Percentiles rank a stretch among this genome's conserved stretches.
Evolutionary conservation across 1,284 basidiomycete species (phyloP).

Genomic region (Pyrrhoderma noxium): DNA sequence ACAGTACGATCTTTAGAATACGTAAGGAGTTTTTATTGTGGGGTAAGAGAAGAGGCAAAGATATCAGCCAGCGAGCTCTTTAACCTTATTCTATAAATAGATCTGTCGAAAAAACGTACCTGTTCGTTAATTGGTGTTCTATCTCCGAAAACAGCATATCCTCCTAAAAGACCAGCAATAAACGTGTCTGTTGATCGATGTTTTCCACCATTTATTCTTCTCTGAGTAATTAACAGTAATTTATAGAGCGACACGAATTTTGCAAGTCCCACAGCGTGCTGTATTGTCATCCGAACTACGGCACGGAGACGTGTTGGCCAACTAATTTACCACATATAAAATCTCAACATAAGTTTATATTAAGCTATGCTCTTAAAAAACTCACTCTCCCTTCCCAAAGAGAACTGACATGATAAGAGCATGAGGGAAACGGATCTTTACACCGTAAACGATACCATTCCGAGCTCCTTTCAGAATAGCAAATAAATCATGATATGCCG

Average conservation of each 20-base stretch:
- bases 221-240: slow-evolving; percentile 74
- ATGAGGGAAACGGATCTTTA: slow-evolving; percentile 97
- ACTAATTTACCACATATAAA: slow-evolving; percentile 31
- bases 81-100: background rate
- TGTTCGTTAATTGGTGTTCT: slow-evolving; percentile 98
- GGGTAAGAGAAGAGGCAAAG: too few species aligned
- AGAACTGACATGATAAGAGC: slow-evolving; percentile 97
- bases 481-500: slow-evolving; percentile 83
- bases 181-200: slow-evolving; percentile 81
- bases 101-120: slow-evolving; percentile 39
- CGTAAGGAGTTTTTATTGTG: slow-evolving; percentile 18
- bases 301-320: slow-evolving; percentile 59
- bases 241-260: slow-evolving; percentile 97
- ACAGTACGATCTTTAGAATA: slow-evolving; percentile 80
- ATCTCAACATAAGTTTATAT: background rate
- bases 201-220: slow-evolving; percentile 75
- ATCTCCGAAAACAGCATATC: slow-evolving; percentile 91
- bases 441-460: slow-evolving; percentile 88
- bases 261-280: slow-evolving; percentile 83
- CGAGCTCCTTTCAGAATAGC: slow-evolving; percentile 92
- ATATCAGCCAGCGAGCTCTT: too few species aligned
- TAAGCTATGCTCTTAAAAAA: slow-evolving; percentile 21
- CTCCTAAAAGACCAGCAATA: slow-evolving; percentile 86
- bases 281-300: slow-evolving; percentile 84
- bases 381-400: slow-evolving; percentile 84